These are phyloP conservation scores for Venturia asperata DNA, from an alignment of 2,329 filamentous ascomycete species.

Conservation along the genomic window DNA sequence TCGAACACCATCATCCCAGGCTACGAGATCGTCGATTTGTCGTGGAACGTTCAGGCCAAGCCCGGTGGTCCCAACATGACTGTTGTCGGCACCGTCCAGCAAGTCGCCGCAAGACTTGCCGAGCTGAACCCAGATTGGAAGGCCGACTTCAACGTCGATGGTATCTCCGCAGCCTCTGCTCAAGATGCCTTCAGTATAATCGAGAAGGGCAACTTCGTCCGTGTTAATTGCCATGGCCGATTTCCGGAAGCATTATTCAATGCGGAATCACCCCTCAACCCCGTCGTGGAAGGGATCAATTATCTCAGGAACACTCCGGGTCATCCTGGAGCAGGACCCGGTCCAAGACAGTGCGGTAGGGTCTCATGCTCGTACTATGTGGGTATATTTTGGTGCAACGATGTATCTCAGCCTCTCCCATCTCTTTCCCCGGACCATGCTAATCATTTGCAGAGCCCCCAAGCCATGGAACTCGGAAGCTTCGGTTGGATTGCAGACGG, in stretches of 20 bases:
- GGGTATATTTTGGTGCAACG: neutral
- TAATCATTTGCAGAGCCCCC: neutral
- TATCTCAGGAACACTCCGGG: neutral
- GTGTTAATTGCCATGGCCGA: neutral
- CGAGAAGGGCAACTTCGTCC: neutral
- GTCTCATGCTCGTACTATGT: neutral
- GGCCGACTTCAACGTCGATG: neutral
- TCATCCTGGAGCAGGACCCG: neutral
- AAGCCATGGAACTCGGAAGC: neutral
- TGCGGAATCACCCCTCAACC: no score
- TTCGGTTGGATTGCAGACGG: neutral
- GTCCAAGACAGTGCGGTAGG: neutral
- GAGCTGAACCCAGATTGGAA: neutral
- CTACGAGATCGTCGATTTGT: neutral
- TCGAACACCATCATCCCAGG: neutral
- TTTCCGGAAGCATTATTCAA: no score
- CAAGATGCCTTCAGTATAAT: no score
- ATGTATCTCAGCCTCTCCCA: neutral
- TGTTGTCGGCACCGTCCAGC: neutral
- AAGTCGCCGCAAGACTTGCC: neutral
- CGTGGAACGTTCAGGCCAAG: neutral
- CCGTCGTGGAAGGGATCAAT: neutral
- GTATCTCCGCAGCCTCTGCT: neutral
- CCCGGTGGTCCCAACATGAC: neutral
- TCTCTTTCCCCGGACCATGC: neutral